Evolutionary conservation across 2,329 filamentous ascomycete genomes (phyloP).

Genomic region (Neofusicoccum cordaticola): DNA sequence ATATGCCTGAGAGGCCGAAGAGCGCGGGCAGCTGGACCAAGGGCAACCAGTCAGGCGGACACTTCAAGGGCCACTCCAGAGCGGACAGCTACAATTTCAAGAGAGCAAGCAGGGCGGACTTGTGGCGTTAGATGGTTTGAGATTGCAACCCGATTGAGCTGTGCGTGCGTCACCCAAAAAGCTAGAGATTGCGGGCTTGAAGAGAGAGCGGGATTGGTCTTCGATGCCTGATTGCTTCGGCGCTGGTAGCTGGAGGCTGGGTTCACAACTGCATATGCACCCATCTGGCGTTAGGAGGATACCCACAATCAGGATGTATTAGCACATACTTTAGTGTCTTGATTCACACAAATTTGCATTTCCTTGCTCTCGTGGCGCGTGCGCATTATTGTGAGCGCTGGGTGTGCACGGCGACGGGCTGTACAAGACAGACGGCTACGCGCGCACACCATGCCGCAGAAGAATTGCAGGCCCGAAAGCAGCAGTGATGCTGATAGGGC

Average conservation of each 20-base stretch:
- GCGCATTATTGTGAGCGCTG: not conserved
- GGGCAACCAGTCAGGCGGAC: not conserved
- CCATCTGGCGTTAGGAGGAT: conserved; percentile 17
- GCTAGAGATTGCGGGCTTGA: not conserved
- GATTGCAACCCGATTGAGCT: not conserved
- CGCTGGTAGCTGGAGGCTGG: conserved; percentile 17
- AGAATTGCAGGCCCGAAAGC: too few relatives aligned
- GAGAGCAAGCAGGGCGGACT: conserved; percentile 15
- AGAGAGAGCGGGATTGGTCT: not conserved
- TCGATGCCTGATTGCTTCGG: conserved; percentile 10
- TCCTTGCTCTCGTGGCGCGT: not conserved
- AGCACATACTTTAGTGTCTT: not conserved
- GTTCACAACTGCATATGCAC: conserved; percentile 5
- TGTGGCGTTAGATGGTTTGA: conserved; percentile 13
- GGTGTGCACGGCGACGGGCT: too few relatives aligned
- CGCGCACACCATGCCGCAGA: not conserved
- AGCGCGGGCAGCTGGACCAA: conserved; percentile 29
- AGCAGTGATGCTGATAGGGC: not conserved
- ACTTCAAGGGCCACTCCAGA: not conserved
- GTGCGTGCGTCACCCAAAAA: not conserved
- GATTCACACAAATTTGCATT: not conserved
- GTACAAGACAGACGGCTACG: too few relatives aligned
- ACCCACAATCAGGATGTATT: conserved; percentile 16
- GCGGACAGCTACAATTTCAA: conserved; percentile 1
- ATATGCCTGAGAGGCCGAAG: conserved; percentile 31